Evolutionary conservation across 2,329 filamentous ascomycete genomes (phyloP), one percentile per base, ranked within the genome.

Genomic region (Daldinia sp.): DNA sequence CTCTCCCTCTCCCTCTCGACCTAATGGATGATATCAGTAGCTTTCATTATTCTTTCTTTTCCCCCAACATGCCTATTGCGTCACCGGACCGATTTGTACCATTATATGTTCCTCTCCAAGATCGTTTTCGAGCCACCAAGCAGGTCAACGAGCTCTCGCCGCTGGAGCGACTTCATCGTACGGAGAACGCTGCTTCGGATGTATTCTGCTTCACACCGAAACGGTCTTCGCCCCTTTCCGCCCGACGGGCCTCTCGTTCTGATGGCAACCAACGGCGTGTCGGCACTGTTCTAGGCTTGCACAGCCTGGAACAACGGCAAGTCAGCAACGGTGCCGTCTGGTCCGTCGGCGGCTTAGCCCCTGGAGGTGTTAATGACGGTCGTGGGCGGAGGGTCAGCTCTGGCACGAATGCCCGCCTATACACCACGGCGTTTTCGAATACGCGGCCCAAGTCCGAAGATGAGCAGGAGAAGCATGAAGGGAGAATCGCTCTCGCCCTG

Each of bases 401-500:
- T 75, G 88, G 92, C 33, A 92, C 91, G 1, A 93, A 89, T 76
- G 92, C 93, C 42, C 91, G 90, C 4, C 82, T 88, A n/a, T 87
- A 86, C 68, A 82, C 83, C 0, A 85, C 85, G n/a, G 79, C 82
- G 0, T 89, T 88, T 62, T 79, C 82, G 0, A 78, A 77, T 5
- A 67, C 77, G 0, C 79, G 78, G 20, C 77, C 81, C 5, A 83
- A 79, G 51, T 77, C 83, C 1, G 85, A 88, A 41, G 88, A 92
- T 41, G 88, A 93, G 44, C 81, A 86, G 12, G 88, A 91, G 63
- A 89, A 87, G 59, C 92, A 97, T 76, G 88, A 92, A 74, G 87
- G 87, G 44, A 89, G 93, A 30, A 81, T 99, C 62, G 94, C 94
- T 7, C 83, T 90, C 15, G 96, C 96, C 2, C 84, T 98, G 58